Base-by-base conservation (phyloP, 495 filamentous ascomycete genomes). In the Penicillium alfredii region DNA sequence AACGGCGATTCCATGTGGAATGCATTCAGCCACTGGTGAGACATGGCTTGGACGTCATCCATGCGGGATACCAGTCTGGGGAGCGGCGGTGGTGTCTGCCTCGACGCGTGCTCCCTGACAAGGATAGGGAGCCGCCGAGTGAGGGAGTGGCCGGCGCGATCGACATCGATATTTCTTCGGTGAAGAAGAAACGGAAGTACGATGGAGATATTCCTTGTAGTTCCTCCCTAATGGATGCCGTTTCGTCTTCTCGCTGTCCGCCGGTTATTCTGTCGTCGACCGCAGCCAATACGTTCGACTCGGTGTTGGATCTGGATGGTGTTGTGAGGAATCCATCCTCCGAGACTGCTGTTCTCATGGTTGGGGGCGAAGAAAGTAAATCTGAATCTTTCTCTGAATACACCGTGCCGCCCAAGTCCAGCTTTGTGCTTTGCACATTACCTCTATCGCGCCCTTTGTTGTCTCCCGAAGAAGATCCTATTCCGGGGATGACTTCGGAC, bases 351-450 rank as follows among this genome's bases (percentile, higher is more conserved):
- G 40, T 36, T 11, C 48, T 63, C n/a, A 52, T 36, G 6, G 28
- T 54, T 22, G 33, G 25, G n/a, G 33, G 44, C 15, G 36, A 43
- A 17, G 47, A 25, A 25, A 23, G 47, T 4, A 5, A 14, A 22
- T 6, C 6, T 11, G n/a, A n/a, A 25, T 16, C 24, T 29, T 35
- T 41, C 5, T 15, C 25, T 5, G 49, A 56, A 22, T 44, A 55
- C 48, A 49, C 33, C 5, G 49, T 82, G 4, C 80, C 80, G 8
- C 69, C 77, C 1, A 26, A 42, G 6, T 70, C 80, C 6, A 64
- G 45, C 4, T 78, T 82, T 42, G 33, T 74, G 9, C 61, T 79
- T 6, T 58, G 61, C 42, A 63, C 40, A 20, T 24, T 61, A 3
- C 56, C 55, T 14, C 53, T 60, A 7, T 52, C 52, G 14, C 14